These are phyloP conservation scores for Globisporangium ultimum DNA, from an alignment of 352 stramenopile species.

Conservation along the genomic window DNA sequence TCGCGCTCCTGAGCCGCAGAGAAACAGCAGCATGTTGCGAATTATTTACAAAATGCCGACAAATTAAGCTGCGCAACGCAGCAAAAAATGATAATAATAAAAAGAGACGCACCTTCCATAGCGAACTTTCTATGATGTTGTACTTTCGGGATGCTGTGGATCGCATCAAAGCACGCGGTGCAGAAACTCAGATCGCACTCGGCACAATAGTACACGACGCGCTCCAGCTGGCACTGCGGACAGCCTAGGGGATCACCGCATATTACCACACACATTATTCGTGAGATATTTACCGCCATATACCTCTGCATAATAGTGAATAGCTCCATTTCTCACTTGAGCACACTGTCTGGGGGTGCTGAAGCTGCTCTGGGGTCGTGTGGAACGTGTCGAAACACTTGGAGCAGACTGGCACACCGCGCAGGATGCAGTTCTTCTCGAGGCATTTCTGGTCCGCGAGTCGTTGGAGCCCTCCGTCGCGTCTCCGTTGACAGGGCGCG, in stretches of 20 bases:
- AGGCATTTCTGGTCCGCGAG: slow-evolving; percentile 14
- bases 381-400: slow-evolving; percentile 14
- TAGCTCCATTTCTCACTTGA: slow-evolving; percentile 21
- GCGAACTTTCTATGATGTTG: slow-evolving; percentile 33
- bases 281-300: background rate
- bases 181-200: slow-evolving; percentile 73
- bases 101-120: slow-evolving; percentile 34
- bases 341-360: slow-evolving; percentile 18
- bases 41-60: too few relatives aligned
- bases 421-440: slow-evolving; percentile 8
- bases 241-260: slow-evolving; percentile 34
- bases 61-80: background rate
- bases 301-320: background rate
- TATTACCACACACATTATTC: background rate
- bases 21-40: background rate
- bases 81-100: background rate
- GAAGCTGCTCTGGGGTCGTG: slow-evolving; percentile 4
- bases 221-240: slow-evolving; percentile 51
- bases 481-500: slow-evolving; percentile 3
- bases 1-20: slow-evolving; percentile 27
- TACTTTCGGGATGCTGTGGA: slow-evolving; percentile 38
- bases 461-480: too few relatives aligned
- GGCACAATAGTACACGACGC: slow-evolving; percentile 42
- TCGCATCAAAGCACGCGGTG: slow-evolving; percentile 33
- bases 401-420: slow-evolving; percentile 10